Conservation (phyloP, 1,284 basidiomycete species). For the Ustanciosporium gigantosporum region DNA sequence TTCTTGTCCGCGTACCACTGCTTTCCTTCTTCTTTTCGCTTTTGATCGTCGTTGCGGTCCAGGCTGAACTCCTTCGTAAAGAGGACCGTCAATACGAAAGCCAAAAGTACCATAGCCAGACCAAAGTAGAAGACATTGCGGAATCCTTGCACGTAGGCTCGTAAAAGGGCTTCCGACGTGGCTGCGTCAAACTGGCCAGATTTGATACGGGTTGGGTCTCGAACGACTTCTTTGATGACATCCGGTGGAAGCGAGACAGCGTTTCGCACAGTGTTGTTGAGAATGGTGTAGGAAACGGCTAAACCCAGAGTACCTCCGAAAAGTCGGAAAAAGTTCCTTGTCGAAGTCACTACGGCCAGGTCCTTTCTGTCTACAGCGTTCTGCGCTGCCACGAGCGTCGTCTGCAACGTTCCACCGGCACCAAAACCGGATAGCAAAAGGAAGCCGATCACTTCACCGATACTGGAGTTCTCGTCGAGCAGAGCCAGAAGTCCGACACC, state of each 20-base stretch:
- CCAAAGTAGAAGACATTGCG: conserved; percentile 65
- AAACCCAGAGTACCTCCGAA: conserved; percentile 71
- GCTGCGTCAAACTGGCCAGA: conserved; percentile 10
- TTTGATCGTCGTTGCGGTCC: conserved; percentile 67
- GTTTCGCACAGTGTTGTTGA: conserved; percentile 40
- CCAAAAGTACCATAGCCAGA: conserved; percentile 34
- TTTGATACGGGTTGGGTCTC: conserved; percentile 29
- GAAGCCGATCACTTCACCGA: conserved; percentile 68
- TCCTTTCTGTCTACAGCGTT: conserved; percentile 71
- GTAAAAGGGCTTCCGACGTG: conserved; percentile 62
- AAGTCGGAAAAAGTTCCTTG: conserved; percentile 71
- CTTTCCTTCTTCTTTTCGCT: conserved; percentile 62
- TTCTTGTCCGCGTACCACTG: conserved; percentile 42
- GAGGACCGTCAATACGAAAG: conserved; percentile 63
- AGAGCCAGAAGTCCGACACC: conserved; percentile 70
- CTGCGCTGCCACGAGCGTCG: conserved; percentile 68
- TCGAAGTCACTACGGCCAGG: conserved; percentile 73
- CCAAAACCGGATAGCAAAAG: conserved; percentile 73
- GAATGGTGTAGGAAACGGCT: conserved; percentile 67
- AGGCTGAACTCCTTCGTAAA: conserved; percentile 68
- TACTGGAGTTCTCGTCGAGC: conserved; percentile 65
- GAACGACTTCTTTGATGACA: conserved; percentile 16
- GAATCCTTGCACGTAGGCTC: conserved; percentile 69
- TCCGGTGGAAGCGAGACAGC: conserved; percentile 8
- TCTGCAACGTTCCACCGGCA: conserved; percentile 66